Percentiles rank a stretch among this genome's conserved stretches.
Conservation (phyloP, 768 basidiomycete species). For the Boletus reticuloceps region DNA sequence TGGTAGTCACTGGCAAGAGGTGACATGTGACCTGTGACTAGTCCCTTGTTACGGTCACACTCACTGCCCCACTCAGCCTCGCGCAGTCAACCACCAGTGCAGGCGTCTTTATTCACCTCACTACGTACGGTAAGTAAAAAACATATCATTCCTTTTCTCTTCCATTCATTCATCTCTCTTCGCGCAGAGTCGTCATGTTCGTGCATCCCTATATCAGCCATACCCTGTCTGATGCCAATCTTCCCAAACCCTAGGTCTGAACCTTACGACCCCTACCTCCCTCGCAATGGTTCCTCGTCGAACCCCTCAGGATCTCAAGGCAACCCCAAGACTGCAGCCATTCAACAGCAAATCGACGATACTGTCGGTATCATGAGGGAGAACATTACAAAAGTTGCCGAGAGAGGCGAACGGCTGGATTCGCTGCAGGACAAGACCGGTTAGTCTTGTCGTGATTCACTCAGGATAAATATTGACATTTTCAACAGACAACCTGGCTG, state of each 20-base stretch:
- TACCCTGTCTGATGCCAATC: slow-evolving; percentile 1
- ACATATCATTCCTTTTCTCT: neutral
- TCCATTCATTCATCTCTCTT: neutral
- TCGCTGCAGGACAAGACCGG: slow-evolving; percentile 98
- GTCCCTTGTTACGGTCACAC: neutral
- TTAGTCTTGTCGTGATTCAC: slow-evolving; percentile 37
- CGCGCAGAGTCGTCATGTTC: slow-evolving; percentile 24
- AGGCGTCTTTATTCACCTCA: slow-evolving; percentile 8
- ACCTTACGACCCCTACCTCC: slow-evolving; percentile 98
- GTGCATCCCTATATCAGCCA: slow-evolving; percentile 12
- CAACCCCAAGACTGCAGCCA: slow-evolving; percentile 87
- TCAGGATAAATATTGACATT: neutral
- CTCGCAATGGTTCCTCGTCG: slow-evolving; percentile 71
- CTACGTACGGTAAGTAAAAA: slow-evolving; percentile 22
- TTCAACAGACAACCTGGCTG: slow-evolving; percentile 84
- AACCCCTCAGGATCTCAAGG: slow-evolving; percentile 45
- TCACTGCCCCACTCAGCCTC: slow-evolving; percentile 9
- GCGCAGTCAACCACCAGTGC: slow-evolving; percentile 21
- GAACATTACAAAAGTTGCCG: slow-evolving; percentile 94
- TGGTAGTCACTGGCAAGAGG: too few species aligned
- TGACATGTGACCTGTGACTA: slow-evolving; percentile 23
- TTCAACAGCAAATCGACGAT: slow-evolving; percentile 96
- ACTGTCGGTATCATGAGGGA: slow-evolving; percentile 98
- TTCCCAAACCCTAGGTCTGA: slow-evolving; percentile 67
- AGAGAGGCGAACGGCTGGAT: slow-evolving; percentile 92